Percentiles rank a stretch among this genome's conserved stretches.
phyloP scores from a whole-genome alignment of 768 basidiomycete genomes.

The Lentinula sp. region DNA sequence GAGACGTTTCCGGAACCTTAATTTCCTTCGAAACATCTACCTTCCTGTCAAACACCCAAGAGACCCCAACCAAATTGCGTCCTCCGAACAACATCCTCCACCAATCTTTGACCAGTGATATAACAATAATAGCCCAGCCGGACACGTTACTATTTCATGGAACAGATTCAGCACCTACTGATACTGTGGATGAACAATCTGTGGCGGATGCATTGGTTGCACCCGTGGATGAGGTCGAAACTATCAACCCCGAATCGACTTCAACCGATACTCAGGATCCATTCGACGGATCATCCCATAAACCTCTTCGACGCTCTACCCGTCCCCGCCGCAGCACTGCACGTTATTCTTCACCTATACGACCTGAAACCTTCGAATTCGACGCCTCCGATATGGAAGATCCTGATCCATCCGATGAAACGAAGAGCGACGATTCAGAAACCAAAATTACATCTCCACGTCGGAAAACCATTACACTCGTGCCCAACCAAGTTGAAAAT shows the following conservation, averaged over 20 bases:
- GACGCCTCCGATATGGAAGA: background rate
- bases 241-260: background rate
- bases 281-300: conserved; percentile 5
- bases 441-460: background rate
- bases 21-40: background rate
- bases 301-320: conserved; percentile 30
- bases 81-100: background rate
- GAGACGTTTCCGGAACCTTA: background rate
- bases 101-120: background rate
- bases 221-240: background rate
- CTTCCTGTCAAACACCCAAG: background rate
- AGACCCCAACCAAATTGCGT: conserved; percentile 2
- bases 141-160: background rate
- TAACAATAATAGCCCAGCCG: background rate
- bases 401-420: background rate
- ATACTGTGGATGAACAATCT: conserved; percentile 11
- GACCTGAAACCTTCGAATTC: conserved; percentile 9
- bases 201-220: conserved; percentile 9
- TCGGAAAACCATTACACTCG: background rate
- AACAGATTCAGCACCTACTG: background rate
- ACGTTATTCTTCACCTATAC: conserved; percentile 18
- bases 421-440: background rate
- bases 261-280: background rate
- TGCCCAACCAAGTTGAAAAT: background rate
- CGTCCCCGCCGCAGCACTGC: conserved; percentile 29